Conservation (phyloP, 805 yeast species). For the Metschnikowia arizonensis region DNA sequence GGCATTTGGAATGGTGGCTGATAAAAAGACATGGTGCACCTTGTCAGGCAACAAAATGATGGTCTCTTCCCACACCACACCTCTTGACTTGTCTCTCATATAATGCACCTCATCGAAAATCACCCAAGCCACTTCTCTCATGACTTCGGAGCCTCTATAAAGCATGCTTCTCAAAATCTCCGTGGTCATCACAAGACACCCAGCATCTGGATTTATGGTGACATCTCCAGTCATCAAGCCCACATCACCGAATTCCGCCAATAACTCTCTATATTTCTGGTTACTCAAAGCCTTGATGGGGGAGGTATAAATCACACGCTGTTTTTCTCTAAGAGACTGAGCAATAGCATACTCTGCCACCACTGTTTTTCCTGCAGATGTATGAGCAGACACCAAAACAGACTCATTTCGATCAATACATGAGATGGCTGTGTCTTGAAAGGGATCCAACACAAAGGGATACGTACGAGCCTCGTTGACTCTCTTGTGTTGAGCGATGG, state of each 20-base stretch:
- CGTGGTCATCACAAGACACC: constrained; percentile 97
- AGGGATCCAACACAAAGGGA: constrained; percentile 92
- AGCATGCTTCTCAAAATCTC: constrained; percentile 96
- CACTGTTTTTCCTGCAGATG: constrained; percentile 96
- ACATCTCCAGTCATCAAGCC: constrained; percentile 99
- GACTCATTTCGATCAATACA: constrained; percentile 94
- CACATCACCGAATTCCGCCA: constrained; percentile 93
- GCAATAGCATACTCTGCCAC: constrained; percentile 98
- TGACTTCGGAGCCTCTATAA: constrained; percentile 94
- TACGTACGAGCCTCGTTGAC: constrained; percentile 77
- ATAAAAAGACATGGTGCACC: constrained; percentile 87
- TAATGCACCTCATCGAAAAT: constrained; percentile 97
- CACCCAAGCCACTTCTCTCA: constrained; percentile 99
- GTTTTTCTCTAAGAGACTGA: constrained; percentile 85
- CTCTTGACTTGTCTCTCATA: constrained; percentile 96
- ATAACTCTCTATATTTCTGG: constrained; percentile 87
- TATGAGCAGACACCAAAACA: constrained; percentile 94
- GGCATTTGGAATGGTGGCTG: constrained; percentile 97
- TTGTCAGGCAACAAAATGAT: constrained; percentile 93
- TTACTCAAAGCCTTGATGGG: constrained; percentile 94
- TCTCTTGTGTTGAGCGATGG: constrained; percentile 85
- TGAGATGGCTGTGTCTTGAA: constrained; percentile 94
- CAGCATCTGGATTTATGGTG: constrained; percentile 96
- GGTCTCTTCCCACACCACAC: constrained; percentile 99
- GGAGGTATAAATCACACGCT: constrained; percentile 91